Conservation (phyloP, 768 basidiomycete genomes). For the Leucogyrophana mollusca region DNA sequence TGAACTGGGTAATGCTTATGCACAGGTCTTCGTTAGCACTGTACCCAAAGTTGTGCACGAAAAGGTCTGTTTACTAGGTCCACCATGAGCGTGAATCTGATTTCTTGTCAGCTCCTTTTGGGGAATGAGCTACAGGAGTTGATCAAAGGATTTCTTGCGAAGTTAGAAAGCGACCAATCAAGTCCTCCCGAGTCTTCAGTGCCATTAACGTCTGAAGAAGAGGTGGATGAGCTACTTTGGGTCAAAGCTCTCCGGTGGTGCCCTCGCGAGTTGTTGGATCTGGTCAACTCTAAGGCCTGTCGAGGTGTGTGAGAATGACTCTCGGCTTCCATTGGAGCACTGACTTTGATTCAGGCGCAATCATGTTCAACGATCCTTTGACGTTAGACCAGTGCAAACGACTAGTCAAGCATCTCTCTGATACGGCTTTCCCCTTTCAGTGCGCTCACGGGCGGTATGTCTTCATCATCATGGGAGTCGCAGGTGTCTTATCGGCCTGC, state of each 20-base stretch:
- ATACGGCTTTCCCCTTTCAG: constrained; percentile 85
- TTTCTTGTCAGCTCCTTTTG: constrained; percentile 49
- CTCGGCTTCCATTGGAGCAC: constrained; percentile 2
- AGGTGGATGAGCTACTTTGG: constrained; percentile 45
- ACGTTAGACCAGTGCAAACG: constrained; percentile 63
- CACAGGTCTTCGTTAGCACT: constrained; percentile 60
- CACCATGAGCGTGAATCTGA: constrained; percentile 2
- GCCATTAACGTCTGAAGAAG: constrained; percentile 7
- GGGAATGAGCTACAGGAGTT: constrained; percentile 75
- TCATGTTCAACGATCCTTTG: constrained; percentile 94
- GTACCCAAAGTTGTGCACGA: constrained; percentile 73
- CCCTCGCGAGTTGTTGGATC: constrained; percentile 77
- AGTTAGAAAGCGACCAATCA: constrained; percentile 50
- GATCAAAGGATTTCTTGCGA: constrained; percentile 68
- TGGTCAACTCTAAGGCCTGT: constrained; percentile 95
- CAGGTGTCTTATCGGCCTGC: constrained; percentile 2
- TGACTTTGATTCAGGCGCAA: constrained; percentile 61
- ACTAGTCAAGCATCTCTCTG: constrained; percentile 65
- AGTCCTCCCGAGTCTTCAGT: constrained; percentile 15
- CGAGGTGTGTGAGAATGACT: constrained; percentile 55
- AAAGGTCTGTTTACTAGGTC: constrained; percentile 43
- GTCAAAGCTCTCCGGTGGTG: constrained; percentile 74
- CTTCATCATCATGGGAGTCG: background rate
- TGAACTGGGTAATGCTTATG: constrained; percentile 43
- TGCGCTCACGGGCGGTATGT: constrained; percentile 91